Base-by-base conservation (phyloP, 352 stramenopile species). In the Phytophthora lateralis region DNA sequence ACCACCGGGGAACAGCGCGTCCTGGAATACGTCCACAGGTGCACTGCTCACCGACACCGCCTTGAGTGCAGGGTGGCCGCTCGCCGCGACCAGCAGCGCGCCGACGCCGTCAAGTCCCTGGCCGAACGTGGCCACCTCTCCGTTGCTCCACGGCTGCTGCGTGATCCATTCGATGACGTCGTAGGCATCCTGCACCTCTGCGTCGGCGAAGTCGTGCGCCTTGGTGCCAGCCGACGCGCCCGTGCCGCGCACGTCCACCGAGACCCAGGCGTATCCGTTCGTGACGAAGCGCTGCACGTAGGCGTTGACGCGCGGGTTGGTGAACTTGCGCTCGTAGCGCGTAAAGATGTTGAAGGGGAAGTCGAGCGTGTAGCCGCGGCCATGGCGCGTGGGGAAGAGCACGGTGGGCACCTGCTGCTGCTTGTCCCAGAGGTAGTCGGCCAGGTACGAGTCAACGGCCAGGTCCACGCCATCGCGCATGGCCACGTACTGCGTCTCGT, bases 131-230 rank as follows among this genome's bases (percentile, higher is more conserved):
- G 76, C 81, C 9, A 94, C 85, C 14, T 92, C 65, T 48, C 85
- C 85, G 71, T 92, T 90, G 20, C 81, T 91, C 85, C 85, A 94
- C 2, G 75, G 67, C 59, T 94, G 85, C 60, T 88, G 50, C 0
- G 78, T 86, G 66, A 94, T 82, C 85, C 85, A 94, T 50, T 94
- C 81, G 43, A 94, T 81, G 12, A 94, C 48, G 38, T 92, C 82
- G 53, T 90, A 88, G 11, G 69, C 81, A 41, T 94, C 85, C 17
- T 82, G 55, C n/a, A 90, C 60, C 53, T 94, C 85, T 20, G 83
- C 63, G 43, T 91, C 79, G 2, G 61, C 68, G 37, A 94, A 94
- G 49, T 94, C 85, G 26, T 75, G 72, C 15, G 21, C 43, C 66
- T 94, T 94, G 15, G 69, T 50, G 34, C 85, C 85, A 1, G 69